A percentile compares a stretch with the other conserved stretches of the same genome.
phyloP scores from a whole-genome alignment of 371 early-diverging fungal genomes.

The Lichtheimia corymbifera region DNA sequence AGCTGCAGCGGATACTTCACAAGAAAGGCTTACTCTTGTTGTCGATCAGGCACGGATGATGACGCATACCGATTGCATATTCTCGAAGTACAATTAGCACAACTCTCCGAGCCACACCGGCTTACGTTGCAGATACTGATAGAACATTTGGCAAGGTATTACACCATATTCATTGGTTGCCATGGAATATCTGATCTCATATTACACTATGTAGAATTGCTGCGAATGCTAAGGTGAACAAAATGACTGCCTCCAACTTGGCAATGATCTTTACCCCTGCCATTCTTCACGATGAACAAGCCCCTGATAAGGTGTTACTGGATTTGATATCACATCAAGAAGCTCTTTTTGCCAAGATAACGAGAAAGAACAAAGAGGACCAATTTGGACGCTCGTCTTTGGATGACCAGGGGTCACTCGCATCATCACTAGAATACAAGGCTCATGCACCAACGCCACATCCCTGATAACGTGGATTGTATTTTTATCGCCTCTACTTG shows the following conservation, averaged over 20 bases:
- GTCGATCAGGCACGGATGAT: slow-evolving; percentile 16
- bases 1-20: neutral
- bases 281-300: slow-evolving; percentile 62
- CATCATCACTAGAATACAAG: too few species aligned
- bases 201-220: slow-evolving; percentile 27
- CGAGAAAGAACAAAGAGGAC: too few species aligned
- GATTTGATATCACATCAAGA: too few species aligned
- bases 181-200: neutral
- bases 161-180: too few species aligned
- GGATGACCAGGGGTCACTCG: too few species aligned
- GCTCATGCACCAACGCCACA: too few species aligned
- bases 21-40: too few species aligned
- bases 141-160: slow-evolving; percentile 53
- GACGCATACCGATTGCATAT: slow-evolving; percentile 19
- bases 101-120: slow-evolving; percentile 43
- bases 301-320: slow-evolving; percentile 2
- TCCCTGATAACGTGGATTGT: too few species aligned
- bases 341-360: too few species aligned
- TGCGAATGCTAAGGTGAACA: slow-evolving; percentile 52
- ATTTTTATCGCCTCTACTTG: too few species aligned
- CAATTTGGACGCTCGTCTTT: too few species aligned
- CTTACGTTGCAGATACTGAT: slow-evolving; percentile 51
- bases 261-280: slow-evolving; percentile 64
- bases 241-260: slow-evolving; percentile 56
- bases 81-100: slow-evolving; percentile 28